These are phyloP conservation scores for Tremella yokohamensis DNA, from an alignment of 768 basidiomycete species.

Conservation along the genomic window DNA sequence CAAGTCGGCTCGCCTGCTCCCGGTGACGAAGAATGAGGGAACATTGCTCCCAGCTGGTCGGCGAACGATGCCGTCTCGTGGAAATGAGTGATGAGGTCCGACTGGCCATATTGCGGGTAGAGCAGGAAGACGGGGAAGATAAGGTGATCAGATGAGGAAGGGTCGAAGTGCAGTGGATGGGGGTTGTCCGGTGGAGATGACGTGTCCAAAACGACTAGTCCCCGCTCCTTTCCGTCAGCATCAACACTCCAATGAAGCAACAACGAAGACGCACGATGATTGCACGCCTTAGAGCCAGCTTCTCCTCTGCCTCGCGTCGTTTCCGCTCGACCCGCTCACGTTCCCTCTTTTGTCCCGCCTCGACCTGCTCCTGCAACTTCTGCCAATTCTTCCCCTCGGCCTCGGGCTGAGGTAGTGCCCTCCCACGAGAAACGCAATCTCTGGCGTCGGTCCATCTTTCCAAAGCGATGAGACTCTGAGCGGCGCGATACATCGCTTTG, in stretches of 20 bases:
- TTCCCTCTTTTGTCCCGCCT: conserved; percentile 29
- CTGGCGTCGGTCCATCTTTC: conserved; percentile 73
- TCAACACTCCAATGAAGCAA: conserved; percentile 5
- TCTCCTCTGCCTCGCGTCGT: conserved; percentile 55
- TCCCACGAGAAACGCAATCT: conserved; percentile 68
- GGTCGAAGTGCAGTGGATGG: conserved; percentile 46
- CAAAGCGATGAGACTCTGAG: conserved; percentile 68
- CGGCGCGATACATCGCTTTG: conserved; percentile 86
- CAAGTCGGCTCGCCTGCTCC: conserved; percentile 25
- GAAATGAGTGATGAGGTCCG: conserved; percentile 83
- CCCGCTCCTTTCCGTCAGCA: conserved; percentile 53
- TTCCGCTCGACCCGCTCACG: conserved; percentile 51
- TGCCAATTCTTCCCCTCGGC: conserved; percentile 44
- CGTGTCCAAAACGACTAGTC: conserved; percentile 50
- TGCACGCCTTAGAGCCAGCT: conserved; percentile 59
- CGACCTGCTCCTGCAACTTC: conserved; percentile 53
- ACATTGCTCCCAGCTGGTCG: conserved; percentile 70
- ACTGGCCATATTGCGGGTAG: conserved; percentile 83
- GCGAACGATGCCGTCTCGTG: conserved; percentile 78
- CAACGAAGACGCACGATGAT: conserved; percentile 59
- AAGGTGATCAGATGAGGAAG: conserved; percentile 58
- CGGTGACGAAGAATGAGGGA: conserved; percentile 58
- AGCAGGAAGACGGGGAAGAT: conserved; percentile 83
- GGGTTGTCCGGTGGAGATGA: conserved; percentile 51
- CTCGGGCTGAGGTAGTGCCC: conserved; percentile 9